Evolutionary conservation across 768 basidiomycete species (phyloP), one percentile per base, ranked within the genome.

Genomic region (Tremella yokohamensis): DNA sequence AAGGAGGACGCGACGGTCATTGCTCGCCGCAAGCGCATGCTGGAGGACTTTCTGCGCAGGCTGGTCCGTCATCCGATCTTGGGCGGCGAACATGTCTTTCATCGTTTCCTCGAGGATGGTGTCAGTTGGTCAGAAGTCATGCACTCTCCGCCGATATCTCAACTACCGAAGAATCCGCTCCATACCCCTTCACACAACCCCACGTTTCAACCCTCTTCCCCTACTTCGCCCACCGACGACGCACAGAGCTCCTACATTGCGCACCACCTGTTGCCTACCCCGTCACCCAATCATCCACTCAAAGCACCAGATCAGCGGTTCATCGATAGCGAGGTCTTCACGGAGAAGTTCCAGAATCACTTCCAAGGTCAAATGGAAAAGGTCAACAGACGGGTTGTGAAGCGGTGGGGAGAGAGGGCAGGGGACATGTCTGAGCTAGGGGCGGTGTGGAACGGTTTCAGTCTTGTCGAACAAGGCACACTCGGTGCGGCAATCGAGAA

Each of bases 51-150:
- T 78, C 80, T 99, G 45, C 93, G 94, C 71, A 84, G 96, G 53
- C 77, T 94, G 52, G 87, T 85, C 15, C 82, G 85, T 29, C 96
- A 98, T 78, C 90, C 90, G n/a, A 94, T 96, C 56, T 76, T 98
- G 50, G 93, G 92, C 4, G 90, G 91, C 55, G 96, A 98, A 65
- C 89, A 93, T 77, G 86, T 97, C 39, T 93, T 98, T 66, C 92
- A 96, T 76, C 84, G 92, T 8, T 99, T 99, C 78, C 80, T 99
- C 39, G 90, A 96, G 65, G 90, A 90, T 25, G 90, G 94, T 56
- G 90, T 94, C 20, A 93, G 92, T 45, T 99, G 96, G 96, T 84
- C 84, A 29, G 96, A 99, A 77, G 90, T 98, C 2, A 76, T 96
- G 20, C 88, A 90, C 76, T 92, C 92, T 0, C 89, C 92, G 7